Base-by-base conservation (phyloP, 345 rosid genomes). In the Angophora floribunda region DNA sequence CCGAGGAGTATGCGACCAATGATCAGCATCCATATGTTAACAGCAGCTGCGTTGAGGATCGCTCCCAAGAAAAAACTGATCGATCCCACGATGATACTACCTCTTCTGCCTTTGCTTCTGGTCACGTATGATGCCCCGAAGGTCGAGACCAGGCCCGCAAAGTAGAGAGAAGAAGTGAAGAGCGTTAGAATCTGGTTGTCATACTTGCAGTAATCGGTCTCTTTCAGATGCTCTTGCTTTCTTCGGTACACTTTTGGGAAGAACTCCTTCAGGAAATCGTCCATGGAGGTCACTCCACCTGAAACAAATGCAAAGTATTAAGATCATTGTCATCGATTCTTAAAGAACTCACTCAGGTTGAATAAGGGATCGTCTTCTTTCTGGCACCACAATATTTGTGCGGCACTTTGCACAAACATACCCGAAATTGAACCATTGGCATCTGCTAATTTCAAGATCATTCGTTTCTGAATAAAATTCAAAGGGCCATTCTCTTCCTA, bases 271-370 rank as follows among this genome's bases (percentile, higher is more conserved):
- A 97, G 90, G 94, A 97, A 97, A 93, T 97, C 99, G 80, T 96
- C 99, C 99, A 97, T 97, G 87, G 97, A 96, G 89, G 99, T 97
- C 84, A 97, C 99, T 51, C 98, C 99, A 50, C 99, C 99, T 97
- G 91, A 87, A 91, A 86, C 7, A 32, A 45, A 87, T 63, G 30
- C 22, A 24, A 36, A 1, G 26, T 49, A 36, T 61, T 26, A 13
- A 30, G 51, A 41, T 41, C 41, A n/a, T 26, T 9, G 12, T 12
- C 5, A 7, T 49, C 21, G 7, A 24, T 59, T 44, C 41, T 55
- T 28, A 2, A 26, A 44, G 14, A 59, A 32, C 67, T 16, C 21
- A 32, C 67, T 16, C 21, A 2, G 79, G 10, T 67, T 16, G 79
- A 32, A 53, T 52, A 86, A 86, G 24, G 78, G 82, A 36, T 19